A percentile compares a stretch with the other conserved stretches of the same genome.
These are phyloP conservation scores for Penicillium lividum DNA, from an alignment of 495 filamentous ascomycete genomes.

Conservation along the genomic window DNA sequence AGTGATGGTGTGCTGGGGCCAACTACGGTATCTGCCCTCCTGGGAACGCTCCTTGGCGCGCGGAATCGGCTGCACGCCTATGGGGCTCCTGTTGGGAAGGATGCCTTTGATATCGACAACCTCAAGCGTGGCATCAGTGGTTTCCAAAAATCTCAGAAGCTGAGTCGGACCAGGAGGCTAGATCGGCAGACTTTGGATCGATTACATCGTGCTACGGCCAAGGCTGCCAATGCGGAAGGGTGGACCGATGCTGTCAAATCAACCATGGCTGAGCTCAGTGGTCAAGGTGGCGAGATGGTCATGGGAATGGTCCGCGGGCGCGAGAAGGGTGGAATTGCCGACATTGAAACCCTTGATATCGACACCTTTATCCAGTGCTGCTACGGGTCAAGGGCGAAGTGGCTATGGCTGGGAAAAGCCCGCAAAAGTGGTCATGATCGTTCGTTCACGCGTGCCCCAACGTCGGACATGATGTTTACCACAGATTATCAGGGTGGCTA, in stretches of 20 bases:
- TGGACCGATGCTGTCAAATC: conserved; percentile 92
- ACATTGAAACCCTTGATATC: conserved; percentile 87
- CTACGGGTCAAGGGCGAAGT: conserved; percentile 80
- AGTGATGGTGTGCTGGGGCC: conserved; percentile 89
- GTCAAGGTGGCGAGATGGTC: conserved; percentile 93
- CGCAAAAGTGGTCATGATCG: conserved; percentile 59
- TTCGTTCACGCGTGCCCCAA: conserved; percentile 50
- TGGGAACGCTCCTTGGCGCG: conserved; percentile 87
- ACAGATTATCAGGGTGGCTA: conserved; percentile 67
- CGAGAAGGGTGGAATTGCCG: conserved; percentile 86
- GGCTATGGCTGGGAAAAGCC: conserved; percentile 90
- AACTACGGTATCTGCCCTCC: conserved; percentile 83
- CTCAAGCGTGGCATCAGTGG: conserved; percentile 80
- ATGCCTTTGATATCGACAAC: conserved; percentile 82
- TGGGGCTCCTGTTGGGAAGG: conserved; percentile 83
- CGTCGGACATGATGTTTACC: conserved; percentile 63
- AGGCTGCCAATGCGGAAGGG: conserved; percentile 79
- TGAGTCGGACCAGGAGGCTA: conserved; percentile 73
- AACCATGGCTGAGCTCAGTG: conserved; percentile 88
- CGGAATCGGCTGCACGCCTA: conserved; percentile 81
- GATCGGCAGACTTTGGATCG: conserved; percentile 81
- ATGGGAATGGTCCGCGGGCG: conserved; percentile 88
- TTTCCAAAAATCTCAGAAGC: conserved; percentile 87
- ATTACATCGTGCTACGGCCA: conserved; percentile 79
- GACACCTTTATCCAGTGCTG: conserved; percentile 77